A percentile compares a stretch with the other conserved stretches of the same genome.
Conservation (phyloP, 129 eudicot genomes). For the Arctium lappa region DNA sequence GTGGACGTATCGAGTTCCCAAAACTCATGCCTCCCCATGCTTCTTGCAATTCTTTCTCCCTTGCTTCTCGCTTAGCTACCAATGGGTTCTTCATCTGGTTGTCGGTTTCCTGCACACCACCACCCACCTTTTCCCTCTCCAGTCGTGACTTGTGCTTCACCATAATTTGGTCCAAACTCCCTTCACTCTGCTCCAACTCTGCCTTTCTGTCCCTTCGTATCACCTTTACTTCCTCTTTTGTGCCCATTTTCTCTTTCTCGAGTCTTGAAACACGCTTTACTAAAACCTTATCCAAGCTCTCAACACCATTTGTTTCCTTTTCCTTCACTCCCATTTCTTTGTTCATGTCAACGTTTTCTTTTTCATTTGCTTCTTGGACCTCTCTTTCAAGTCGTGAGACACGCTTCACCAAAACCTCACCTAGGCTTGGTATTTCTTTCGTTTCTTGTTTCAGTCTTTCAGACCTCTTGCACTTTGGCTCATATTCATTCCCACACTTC, state of each 20-base stretch:
- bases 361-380: constrained; percentile 74
- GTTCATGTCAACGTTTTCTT: constrained; percentile 69
- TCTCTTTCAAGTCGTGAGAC: constrained; percentile 69
- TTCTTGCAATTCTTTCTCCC: constrained; percentile 75
- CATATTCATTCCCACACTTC: constrained; percentile 25
- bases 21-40: constrained; percentile 96
- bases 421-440: constrained; percentile 55
- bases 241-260: constrained; percentile 62
- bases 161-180: constrained; percentile 72
- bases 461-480: constrained; percentile 26
- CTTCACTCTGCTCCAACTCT: constrained; percentile 34
- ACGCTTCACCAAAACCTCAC: constrained; percentile 60
- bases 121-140: constrained; percentile 64
- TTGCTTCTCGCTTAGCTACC: constrained; percentile 55
- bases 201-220: constrained; percentile 18
- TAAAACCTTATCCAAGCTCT: constrained; percentile 61
- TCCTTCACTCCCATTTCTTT: constrained; percentile 22
- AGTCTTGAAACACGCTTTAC: constrained; percentile 81
- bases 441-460: constrained; percentile 37
- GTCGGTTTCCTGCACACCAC: constrained; percentile 30
- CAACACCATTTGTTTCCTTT: constrained; percentile 22
- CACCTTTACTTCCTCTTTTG: constrained; percentile 29
- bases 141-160: constrained; percentile 63
- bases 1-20: constrained; percentile 79
- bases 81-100: constrained; percentile 29